These are phyloP conservation scores for Spergularia bocconei DNA, from an alignment of 148 eudicot species.

Conservation along the genomic window DNA sequence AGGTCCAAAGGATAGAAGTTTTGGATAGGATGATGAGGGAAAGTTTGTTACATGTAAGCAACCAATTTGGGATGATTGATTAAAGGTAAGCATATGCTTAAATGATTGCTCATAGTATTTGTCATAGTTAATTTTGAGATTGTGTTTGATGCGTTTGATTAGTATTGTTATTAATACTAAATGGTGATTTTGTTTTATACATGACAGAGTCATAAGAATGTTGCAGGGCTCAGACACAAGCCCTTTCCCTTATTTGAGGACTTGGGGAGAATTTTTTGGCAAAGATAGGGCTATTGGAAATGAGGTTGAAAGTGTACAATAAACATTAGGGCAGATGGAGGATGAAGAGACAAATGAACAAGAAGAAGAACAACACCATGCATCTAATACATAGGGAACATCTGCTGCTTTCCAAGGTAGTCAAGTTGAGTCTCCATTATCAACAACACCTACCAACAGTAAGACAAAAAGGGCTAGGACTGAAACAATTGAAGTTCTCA, in stretches of 20 bases:
- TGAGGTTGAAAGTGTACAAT: neutral
- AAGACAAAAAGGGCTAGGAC: constrained; percentile 10
- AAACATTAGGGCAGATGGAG: constrained; percentile 4
- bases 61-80: constrained; percentile 1
- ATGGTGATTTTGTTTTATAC: too few relatives aligned
- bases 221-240: too few relatives aligned
- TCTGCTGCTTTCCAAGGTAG: neutral
- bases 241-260: constrained; percentile 1
- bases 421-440: neutral
- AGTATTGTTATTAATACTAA: too few relatives aligned
- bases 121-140: too few relatives aligned
- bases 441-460: neutral
- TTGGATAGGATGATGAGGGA: constrained; percentile 6
- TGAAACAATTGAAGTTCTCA: neutral
- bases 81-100: neutral
- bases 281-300: constrained; percentile 10
- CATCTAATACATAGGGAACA: neutral
- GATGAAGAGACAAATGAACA: neutral
- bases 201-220: too few relatives aligned
- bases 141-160: too few relatives aligned
- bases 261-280: neutral
- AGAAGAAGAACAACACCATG: neutral
- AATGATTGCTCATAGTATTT: too few relatives aligned
- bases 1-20: neutral
- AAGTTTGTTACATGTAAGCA: constrained; percentile 6